Percentiles rank a stretch among this genome's conserved stretches.
phyloP scores from a whole-genome alignment of 2,329 filamentous ascomycete species.

The Ambrosiella cleistominuta region DNA sequence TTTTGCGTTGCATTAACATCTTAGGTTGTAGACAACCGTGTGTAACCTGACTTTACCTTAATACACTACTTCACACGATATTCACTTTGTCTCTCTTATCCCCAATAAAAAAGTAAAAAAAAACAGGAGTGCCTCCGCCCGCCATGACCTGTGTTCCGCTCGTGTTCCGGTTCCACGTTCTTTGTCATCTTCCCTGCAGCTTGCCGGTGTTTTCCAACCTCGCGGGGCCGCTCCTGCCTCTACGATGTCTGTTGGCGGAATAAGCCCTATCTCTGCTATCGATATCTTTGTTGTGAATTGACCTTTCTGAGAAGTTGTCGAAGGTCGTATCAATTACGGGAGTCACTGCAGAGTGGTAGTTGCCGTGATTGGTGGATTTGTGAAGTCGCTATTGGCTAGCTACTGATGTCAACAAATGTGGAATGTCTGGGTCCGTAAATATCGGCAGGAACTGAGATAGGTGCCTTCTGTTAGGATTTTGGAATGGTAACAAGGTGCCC shows the following conservation, averaged over 20 bases:
- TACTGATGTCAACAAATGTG: background rate
- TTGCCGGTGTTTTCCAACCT: background rate
- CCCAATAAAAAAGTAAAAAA: background rate
- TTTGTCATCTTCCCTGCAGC: conserved; percentile 1
- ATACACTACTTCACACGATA: conserved; percentile 1
- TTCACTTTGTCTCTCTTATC: background rate
- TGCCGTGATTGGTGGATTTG: background rate
- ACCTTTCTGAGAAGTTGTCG: background rate
- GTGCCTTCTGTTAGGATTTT: too few relatives aligned
- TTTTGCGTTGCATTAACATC: background rate
- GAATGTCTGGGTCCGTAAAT: background rate
- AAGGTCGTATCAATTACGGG: background rate
- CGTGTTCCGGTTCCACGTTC: background rate
- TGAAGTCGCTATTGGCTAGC: background rate
- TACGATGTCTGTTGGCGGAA: background rate
- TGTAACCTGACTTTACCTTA: conserved; percentile 4
- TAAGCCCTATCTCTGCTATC: background rate
- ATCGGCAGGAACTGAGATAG: too few relatives aligned
- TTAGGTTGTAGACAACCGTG: background rate
- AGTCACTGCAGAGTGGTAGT: background rate
- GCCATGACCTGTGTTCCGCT: background rate
- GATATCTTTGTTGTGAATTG: background rate
- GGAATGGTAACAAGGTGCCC: too few relatives aligned
- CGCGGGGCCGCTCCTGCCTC: background rate
- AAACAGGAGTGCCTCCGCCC: background rate